A percentile compares a stretch with the other conserved stretches of the same genome.
These are phyloP conservation scores for Protea cynaroides DNA, from an alignment of 164 flowering plant genomes.

Conservation along the genomic window DNA sequence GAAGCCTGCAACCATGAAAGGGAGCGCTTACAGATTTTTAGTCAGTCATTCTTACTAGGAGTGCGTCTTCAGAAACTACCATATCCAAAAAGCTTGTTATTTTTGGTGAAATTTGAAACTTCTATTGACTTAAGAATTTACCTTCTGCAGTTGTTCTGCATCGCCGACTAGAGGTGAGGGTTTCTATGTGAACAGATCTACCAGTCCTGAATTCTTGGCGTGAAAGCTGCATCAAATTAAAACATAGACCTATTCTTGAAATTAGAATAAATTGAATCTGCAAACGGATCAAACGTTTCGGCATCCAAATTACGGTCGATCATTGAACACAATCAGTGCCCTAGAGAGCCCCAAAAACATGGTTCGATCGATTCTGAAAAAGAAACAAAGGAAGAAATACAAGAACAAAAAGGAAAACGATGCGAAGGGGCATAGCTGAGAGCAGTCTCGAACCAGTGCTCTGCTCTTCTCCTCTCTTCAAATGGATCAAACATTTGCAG, in stretches of 20 bases:
- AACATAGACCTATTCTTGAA: too few species aligned
- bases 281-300: neutral
- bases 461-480: slow-evolving; percentile 45
- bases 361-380: neutral
- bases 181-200: slow-evolving; percentile 47
- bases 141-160: slow-evolving; percentile 45
- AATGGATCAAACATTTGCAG: too few species aligned
- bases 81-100: too few species aligned
- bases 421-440: slow-evolving; percentile 81
- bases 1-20: slow-evolving; percentile 21
- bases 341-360: neutral
- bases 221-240: slow-evolving; percentile 54
- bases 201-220: slow-evolving; percentile 65
- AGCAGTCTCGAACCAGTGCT: slow-evolving; percentile 75
- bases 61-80: neutral
- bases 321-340: too few species aligned
- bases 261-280: neutral
- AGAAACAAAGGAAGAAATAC: neutral
- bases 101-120: too few species aligned
- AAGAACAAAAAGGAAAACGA: slow-evolving; percentile 23
- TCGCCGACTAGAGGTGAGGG: slow-evolving; percentile 58
- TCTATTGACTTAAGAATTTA: slow-evolving; percentile 1
- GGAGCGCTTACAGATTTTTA: neutral
- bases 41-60: neutral
- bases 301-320: too few species aligned